Evolutionary conservation across 2,329 filamentous ascomycete genomes (phyloP).

Genomic region (Trichoderma asperellum): DNA sequence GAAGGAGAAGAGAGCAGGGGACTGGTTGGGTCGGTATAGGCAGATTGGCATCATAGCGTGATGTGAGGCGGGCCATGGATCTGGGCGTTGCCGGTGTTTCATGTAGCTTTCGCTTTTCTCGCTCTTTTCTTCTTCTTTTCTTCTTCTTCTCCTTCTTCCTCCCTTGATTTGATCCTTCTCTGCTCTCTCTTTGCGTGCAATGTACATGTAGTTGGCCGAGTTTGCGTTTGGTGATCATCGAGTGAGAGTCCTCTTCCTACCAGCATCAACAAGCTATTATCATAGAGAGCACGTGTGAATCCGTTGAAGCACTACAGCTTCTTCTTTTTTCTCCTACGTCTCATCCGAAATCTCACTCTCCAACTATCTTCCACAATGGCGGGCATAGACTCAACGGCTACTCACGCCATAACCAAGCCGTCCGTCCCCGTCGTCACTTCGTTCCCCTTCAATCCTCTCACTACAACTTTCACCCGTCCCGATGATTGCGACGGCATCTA

Average conservation of each 20-base stretch:
- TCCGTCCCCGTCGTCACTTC: constrained; percentile 31
- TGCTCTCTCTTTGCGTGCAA: not conserved
- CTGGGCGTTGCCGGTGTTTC: constrained; percentile 9
- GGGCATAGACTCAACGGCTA: constrained; percentile 10
- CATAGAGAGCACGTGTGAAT: not conserved
- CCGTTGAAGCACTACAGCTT: not conserved
- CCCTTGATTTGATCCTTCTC: not conserved
- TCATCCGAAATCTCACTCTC: not conserved
- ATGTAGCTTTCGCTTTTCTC: not conserved
- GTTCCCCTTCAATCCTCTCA: constrained; percentile 36
- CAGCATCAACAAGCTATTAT: not conserved
- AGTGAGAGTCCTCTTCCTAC: not conserved
- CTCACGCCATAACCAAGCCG: constrained; percentile 15
- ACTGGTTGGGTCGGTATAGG: not conserved
- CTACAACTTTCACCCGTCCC: constrained; percentile 35
- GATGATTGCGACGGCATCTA: constrained; percentile 34
- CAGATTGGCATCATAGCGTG: not conserved
- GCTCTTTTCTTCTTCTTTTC: not conserved
- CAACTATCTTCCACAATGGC: constrained; percentile 1
- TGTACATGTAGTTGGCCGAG: not conserved
- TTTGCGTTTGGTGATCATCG: not conserved
- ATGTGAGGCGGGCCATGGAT: not conserved
- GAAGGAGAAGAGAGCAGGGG: not conserved
- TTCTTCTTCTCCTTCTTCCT: not conserved
- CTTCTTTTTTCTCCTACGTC: not conserved